phyloP scores from a whole-genome alignment of 345 rosid genomes.

The Dovyalis caffra region DNA sequence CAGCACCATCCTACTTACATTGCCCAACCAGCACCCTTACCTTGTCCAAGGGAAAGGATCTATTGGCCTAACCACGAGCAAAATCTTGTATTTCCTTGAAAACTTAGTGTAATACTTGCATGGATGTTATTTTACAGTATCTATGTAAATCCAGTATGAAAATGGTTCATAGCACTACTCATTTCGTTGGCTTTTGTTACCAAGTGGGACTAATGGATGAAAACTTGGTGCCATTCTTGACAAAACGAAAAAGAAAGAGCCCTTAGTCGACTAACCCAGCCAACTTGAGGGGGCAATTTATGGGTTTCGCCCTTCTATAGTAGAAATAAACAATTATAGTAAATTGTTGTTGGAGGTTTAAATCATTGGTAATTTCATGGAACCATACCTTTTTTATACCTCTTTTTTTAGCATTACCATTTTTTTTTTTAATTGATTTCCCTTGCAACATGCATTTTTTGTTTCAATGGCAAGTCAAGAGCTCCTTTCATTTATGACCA shows the following conservation, averaged over 20 bases:
- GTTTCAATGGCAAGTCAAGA: too few relatives aligned
- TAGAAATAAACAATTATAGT: too few relatives aligned
- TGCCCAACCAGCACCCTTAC: slow-evolving; percentile 91
- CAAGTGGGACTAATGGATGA: neutral
- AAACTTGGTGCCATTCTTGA: neutral
- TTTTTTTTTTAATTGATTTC: too few relatives aligned
- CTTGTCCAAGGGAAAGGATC: slow-evolving; percentile 71
- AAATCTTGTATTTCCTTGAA: slow-evolving; percentile 33
- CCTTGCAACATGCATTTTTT: too few relatives aligned
- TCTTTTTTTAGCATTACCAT: too few relatives aligned
- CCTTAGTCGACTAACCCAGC: neutral
- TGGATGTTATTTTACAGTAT: neutral
- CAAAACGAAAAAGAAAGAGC: neutral
- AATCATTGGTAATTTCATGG: too few relatives aligned
- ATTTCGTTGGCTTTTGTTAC: neutral
- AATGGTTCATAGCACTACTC: neutral
- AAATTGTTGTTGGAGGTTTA: too few relatives aligned
- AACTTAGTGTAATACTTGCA: neutral
- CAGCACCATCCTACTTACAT: slow-evolving; percentile 67
- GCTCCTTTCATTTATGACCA: too few relatives aligned
- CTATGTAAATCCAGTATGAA: neutral
- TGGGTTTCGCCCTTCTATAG: neutral
- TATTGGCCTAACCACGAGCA: slow-evolving; percentile 60
- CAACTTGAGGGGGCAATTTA: neutral
- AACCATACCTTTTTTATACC: too few relatives aligned